Base-by-base conservation (phyloP, 495 filamentous ascomycete species). In the Daldinia concentrica region DNA sequence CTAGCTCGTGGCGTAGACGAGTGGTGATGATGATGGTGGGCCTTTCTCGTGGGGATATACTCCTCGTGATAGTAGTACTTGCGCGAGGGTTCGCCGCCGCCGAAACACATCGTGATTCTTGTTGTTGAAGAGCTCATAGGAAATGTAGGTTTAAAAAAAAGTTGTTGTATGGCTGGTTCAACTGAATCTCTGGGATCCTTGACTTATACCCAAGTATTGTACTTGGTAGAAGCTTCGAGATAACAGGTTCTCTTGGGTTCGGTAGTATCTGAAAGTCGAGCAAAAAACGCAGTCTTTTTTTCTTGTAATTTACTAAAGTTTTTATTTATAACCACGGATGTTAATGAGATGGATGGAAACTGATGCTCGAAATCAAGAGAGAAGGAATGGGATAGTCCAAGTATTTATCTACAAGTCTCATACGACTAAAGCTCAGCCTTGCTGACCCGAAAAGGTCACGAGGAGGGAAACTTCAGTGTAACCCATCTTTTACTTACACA, bases 41-140 rank as follows among this genome's bases (percentile, higher is more conserved):
- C 72, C 43, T 71, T 76, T 26, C 79, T 63, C 62, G 76, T 76
- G 62, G 81, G 82, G 59, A 83, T 80, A 64, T 79, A 78, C 58
- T 84, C 82, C 73, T 84, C 81, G 76, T 81, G 81, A 73, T 84
- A 84, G 74, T 84, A 84, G 74, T 84, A 83, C 50, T 80, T 80
- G 19, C 78, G 75, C n/a, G 73, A 67, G 27, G 78, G 74, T 17
- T 70, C 57, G n/a, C 78, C 74, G 73, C 68, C 52, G 51, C 78
- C 74, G 74, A 84, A 81, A 66, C 82, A 84, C 82, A 84, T 84
- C 7, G 66, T 80, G 66, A 19, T 27, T 29, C 8, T 65, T 19
- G 37, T 61, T 36, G 56, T 52, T 24, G 27, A 30, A 65, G 32
- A 64, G 61, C 15, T 29, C 8, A 34, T 36, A 7, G 36, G 52